Percentiles rank a stretch among this genome's conserved stretches.
Evolutionary conservation across 352 stramenopile genomes (phyloP).

Genomic region (Blastocystis sp.): DNA sequence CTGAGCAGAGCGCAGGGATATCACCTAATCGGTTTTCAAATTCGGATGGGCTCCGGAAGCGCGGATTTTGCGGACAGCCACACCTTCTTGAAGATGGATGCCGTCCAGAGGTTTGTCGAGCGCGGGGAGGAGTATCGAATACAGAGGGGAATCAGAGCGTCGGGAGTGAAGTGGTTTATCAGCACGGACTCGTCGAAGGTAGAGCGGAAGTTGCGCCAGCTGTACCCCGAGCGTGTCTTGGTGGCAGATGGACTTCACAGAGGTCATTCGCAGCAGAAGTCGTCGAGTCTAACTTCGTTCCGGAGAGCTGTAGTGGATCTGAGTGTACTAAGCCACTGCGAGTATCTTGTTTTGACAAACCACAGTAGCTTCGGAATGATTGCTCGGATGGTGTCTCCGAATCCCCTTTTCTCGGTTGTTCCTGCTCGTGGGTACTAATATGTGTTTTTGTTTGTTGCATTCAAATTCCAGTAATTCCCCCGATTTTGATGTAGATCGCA

Average conservation of each 20-base stretch:
- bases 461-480: not conserved
- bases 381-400: not conserved
- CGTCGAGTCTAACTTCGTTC: not conserved
- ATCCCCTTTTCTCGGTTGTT: not conserved
- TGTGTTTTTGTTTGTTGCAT: constrained; percentile 1
- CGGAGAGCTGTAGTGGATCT: constrained; percentile 29
- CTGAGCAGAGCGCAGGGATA: not conserved
- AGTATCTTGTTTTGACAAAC: constrained; percentile 56
- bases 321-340: constrained; percentile 28
- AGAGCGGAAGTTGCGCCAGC: not conserved
- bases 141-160: not conserved
- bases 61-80: constrained; percentile 10
- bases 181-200: constrained; percentile 27
- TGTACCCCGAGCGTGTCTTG: constrained; percentile 7
- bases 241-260: not conserved
- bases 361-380: constrained; percentile 60
- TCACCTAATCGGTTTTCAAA: constrained; percentile 28
- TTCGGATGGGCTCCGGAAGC: constrained; percentile 40
- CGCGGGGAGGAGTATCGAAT: not conserved
- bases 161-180: not conserved
- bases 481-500: not conserved
- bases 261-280: not conserved
- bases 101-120: not conserved
- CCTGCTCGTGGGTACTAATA: not conserved
- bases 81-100: not conserved